A percentile compares a stretch with the other conserved stretches of the same genome.
These are phyloP conservation scores for Silybum marianum DNA, from an alignment of 129 eudicot species.

Conservation along the genomic window DNA sequence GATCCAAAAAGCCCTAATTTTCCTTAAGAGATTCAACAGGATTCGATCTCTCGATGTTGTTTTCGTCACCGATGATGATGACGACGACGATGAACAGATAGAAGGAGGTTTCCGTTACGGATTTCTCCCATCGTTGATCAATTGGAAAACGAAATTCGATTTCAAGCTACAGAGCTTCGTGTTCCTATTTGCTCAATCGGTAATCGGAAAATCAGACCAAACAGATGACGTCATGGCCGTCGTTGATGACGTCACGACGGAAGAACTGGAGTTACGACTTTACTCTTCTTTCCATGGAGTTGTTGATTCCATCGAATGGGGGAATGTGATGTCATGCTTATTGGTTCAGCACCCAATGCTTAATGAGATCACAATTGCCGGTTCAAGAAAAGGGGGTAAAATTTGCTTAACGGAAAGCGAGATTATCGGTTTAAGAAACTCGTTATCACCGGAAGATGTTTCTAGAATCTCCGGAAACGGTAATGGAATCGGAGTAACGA, in stretches of 20 bases:
- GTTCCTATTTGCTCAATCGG: slow-evolving; percentile 27
- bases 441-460: slow-evolving; percentile 32
- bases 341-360: slow-evolving; percentile 34
- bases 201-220: slow-evolving; percentile 4
- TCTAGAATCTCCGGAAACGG: slow-evolving; percentile 27
- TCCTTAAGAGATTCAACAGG: slow-evolving; percentile 13
- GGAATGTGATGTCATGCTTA: slow-evolving; percentile 36
- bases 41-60: slow-evolving; percentile 28
- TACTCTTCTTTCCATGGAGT: slow-evolving; percentile 38
- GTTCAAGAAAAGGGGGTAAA: slow-evolving; percentile 35
- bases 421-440: slow-evolving; percentile 16
- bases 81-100: not conserved
- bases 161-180: slow-evolving; percentile 39
- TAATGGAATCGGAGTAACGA: slow-evolving; percentile 30
- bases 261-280: slow-evolving; percentile 33
- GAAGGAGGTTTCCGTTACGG: slow-evolving; percentile 33
- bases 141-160: slow-evolving; percentile 35
- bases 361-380: slow-evolving; percentile 19
- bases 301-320: slow-evolving; percentile 40
- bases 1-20: slow-evolving; percentile 35
- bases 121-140: slow-evolving; percentile 27
- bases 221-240: slow-evolving; percentile 5
- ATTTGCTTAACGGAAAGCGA: slow-evolving; percentile 4
- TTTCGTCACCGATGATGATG: slow-evolving; percentile 33
- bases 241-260: slow-evolving; percentile 13